Evolutionary conservation across 306 rosid species (phyloP).

Genomic region (Elaeagnus macrophylla): DNA sequence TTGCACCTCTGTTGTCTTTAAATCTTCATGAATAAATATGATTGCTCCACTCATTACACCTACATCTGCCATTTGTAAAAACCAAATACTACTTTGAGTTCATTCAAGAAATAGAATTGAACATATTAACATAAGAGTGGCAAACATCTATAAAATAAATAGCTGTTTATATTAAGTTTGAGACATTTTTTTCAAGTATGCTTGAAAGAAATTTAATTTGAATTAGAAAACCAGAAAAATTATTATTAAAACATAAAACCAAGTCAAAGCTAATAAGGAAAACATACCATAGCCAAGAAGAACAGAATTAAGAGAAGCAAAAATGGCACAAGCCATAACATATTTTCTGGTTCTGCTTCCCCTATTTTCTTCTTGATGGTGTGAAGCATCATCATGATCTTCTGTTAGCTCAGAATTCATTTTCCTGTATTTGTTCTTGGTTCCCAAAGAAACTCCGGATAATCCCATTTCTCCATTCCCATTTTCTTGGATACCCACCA

Average conservation of each 20-base stretch:
- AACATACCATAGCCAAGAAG: conserved; percentile 87
- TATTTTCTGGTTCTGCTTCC: conserved; percentile 46
- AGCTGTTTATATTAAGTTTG: not conserved
- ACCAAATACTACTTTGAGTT: not conserved
- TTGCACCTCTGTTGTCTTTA: conserved; percentile 70
- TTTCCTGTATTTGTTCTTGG: conserved; percentile 67
- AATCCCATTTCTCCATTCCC: conserved; percentile 57
- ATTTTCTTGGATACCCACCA: conserved; percentile 41
- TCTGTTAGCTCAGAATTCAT: conserved; percentile 51
- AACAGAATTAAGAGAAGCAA: conserved; percentile 91
- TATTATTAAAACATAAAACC: not conserved
- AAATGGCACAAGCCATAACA: conserved; percentile 78
- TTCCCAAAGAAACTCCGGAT: conserved; percentile 58
- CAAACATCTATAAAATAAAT: not conserved
- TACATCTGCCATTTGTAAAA: conserved; percentile 54
- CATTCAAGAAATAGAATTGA: not conserved
- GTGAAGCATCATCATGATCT: conserved; percentile 45
- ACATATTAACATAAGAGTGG: not conserved
- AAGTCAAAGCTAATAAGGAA: conserved; percentile 10
- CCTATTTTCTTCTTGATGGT: conserved; percentile 23
- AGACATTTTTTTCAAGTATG: not conserved
- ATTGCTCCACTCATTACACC: conserved; percentile 99
- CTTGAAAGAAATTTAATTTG: not conserved
- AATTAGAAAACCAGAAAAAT: conserved; percentile 10
- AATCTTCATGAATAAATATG: conserved; percentile 77